A percentile compares a stretch with the other conserved stretches of the same genome.
phyloP scores from a whole-genome alignment of 352 stramenopile species.

The Blastocystis sp. region DNA sequence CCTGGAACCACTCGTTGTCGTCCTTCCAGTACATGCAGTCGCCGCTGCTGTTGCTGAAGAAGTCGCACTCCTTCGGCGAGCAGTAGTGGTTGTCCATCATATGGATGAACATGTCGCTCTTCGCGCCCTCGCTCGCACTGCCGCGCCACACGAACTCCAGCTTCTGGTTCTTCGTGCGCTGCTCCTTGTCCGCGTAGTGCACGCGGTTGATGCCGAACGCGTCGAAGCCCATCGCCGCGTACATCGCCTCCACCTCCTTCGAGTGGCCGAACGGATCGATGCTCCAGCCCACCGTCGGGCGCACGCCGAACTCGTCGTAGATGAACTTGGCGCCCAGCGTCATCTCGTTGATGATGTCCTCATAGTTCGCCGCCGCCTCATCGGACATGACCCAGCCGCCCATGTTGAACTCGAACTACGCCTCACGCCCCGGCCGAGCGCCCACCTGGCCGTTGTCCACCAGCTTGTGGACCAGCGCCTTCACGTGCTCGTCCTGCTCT shows the following conservation, averaged over 20 bases:
- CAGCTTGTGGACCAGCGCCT: conserved; percentile 80
- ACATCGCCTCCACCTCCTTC: conserved; percentile 77
- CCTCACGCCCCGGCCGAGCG: background rate
- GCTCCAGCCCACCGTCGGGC: conserved; percentile 92
- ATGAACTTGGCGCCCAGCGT: conserved; percentile 91
- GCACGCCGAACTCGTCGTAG: conserved; percentile 85
- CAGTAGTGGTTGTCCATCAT: conserved; percentile 83
- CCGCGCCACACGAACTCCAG: conserved; percentile 92
- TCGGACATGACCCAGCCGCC: conserved; percentile 98
- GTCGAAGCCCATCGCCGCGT: conserved; percentile 86
- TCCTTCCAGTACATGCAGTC: conserved; percentile 56
- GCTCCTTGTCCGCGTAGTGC: conserved; percentile 90
- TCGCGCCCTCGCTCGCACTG: conserved; percentile 81
- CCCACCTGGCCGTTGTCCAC: conserved; percentile 78
- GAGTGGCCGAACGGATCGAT: conserved; percentile 93
- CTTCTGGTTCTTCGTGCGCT: conserved; percentile 81
- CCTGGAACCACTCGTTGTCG: conserved; percentile 81
- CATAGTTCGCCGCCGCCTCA: conserved; percentile 90
- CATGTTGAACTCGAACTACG: conserved; percentile 88
- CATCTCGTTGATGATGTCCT: conserved; percentile 96
- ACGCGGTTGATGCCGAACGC: conserved; percentile 94
- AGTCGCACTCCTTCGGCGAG: conserved; percentile 77
- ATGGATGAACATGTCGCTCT: conserved; percentile 81
- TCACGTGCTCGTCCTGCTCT: conserved; percentile 80
- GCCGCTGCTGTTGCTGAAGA: conserved; percentile 71